Evolutionary conservation across 768 basidiomycete genomes (phyloP).

Genomic region (Russula virescens): DNA sequence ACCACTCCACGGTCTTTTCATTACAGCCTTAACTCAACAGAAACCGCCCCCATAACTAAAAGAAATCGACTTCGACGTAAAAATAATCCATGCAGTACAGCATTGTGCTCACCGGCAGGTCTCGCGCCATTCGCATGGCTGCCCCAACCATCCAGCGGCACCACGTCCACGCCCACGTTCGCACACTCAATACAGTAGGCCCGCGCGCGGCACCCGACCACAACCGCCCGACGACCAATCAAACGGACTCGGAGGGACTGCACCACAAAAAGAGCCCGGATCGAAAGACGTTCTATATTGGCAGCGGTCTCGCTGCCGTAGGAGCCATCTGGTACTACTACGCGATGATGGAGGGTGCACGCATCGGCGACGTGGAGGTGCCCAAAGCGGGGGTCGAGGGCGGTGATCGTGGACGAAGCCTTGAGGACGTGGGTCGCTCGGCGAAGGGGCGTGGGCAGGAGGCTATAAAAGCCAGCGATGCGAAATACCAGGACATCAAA

Average conservation of each 20-base stretch:
- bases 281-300: slow-evolving; percentile 3
- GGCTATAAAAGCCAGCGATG: neutral
- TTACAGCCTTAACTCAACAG: too few relatives aligned
- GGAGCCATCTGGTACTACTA: slow-evolving; percentile 22
- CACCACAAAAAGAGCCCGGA: neutral
- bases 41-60: too few relatives aligned
- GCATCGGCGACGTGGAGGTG: neutral
- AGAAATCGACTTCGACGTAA: too few relatives aligned
- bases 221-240: neutral
- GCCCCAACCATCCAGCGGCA: neutral
- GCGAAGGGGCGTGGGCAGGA: slow-evolving; percentile 4
- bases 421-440: neutral
- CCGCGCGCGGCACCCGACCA: neutral
- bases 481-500: slow-evolving; percentile 14
- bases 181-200: slow-evolving; percentile 8
- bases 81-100: neutral
- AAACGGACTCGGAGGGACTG: neutral
- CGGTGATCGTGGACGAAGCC: neutral
- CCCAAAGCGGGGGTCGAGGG: neutral
- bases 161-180: neutral
- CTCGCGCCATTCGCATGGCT: slow-evolving; percentile 2
- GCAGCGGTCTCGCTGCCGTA: slow-evolving; percentile 9
- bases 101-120: neutral
- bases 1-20: too few relatives aligned
- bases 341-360: neutral